Evolutionary conservation across 108 stramenopile genomes (phyloP).

Genomic region (Discostella pseudostelligera): DNA sequence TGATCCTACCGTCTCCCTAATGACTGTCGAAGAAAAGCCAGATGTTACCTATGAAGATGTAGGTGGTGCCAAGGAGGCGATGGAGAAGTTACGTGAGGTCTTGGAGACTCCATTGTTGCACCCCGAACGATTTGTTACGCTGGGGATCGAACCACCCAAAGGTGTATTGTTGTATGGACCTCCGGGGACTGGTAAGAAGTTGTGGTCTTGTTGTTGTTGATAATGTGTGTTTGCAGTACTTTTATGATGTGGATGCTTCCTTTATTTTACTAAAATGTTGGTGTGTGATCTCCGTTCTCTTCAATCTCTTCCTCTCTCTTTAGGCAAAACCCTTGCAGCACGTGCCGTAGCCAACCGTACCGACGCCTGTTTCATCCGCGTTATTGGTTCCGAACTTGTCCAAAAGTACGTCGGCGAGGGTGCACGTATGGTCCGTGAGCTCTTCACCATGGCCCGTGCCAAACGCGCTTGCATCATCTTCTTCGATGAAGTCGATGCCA

Average conservation of each 20-base stretch:
- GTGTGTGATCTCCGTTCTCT: too few relatives aligned
- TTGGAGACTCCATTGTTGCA: constrained; percentile 93
- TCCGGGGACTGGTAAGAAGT: constrained; percentile 75
- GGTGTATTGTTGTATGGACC: constrained; percentile 94
- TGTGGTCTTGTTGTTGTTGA: neutral
- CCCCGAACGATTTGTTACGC: constrained; percentile 94
- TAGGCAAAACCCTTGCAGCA: constrained; percentile 90
- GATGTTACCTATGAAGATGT: constrained; percentile 99
- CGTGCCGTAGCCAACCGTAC: constrained; percentile 97
- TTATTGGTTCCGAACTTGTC: constrained; percentile 95
- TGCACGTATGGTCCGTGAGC: constrained; percentile 99
- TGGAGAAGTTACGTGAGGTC: constrained; percentile 97
- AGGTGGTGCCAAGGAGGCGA: constrained; percentile 96
- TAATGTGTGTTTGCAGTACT: too few relatives aligned
- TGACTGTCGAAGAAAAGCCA: constrained; percentile 99
- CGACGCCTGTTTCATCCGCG: constrained; percentile 98
- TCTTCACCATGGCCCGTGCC: constrained; percentile 97
- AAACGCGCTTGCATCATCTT: constrained; percentile 97
- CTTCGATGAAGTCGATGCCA: constrained; percentile 95
- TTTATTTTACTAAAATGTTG: too few relatives aligned
- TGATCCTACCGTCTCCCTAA: constrained; percentile 97
- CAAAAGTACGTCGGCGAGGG: constrained; percentile 98
- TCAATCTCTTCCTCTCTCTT: neutral
- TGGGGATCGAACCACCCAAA: constrained; percentile 99
- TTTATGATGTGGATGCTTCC: too few relatives aligned